Percentiles rank a stretch among this genome's conserved stretches.
Conservation (phyloP, 2,329 filamentous ascomycete genomes). For the Exutisphaerella laricina region DNA sequence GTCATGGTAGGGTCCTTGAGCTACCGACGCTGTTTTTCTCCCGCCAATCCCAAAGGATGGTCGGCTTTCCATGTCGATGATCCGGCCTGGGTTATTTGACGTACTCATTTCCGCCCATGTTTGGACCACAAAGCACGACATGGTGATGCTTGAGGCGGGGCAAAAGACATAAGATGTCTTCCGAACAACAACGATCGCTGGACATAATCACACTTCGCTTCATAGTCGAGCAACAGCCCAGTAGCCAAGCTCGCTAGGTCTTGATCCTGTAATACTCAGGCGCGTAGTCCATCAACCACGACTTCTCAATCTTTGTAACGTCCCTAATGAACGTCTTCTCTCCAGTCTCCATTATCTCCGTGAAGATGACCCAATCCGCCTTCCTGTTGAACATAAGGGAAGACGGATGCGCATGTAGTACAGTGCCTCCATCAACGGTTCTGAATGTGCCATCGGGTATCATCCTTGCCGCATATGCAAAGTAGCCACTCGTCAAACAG, state of each 20-base stretch:
- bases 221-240: no score
- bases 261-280: slow-evolving; percentile 70
- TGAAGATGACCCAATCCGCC: slow-evolving; percentile 93
- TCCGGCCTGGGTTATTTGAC: neutral
- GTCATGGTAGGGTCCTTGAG: neutral
- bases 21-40: neutral
- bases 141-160: neutral
- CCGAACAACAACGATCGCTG: no score
- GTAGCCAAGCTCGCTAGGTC: no score
- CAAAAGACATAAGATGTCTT: neutral
- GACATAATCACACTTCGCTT: no score
- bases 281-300: slow-evolving; percentile 87
- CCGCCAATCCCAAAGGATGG: neutral
- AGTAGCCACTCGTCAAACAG: slow-evolving; percentile 85
- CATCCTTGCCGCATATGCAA: slow-evolving; percentile 90
- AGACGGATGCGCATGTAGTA: slow-evolving; percentile 81
- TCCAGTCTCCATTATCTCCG: slow-evolving; percentile 84
- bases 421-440: slow-evolving; percentile 72
- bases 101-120: neutral
- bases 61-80: neutral
- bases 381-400: slow-evolving; percentile 95
- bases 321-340: slow-evolving; percentile 87
- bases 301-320: slow-evolving; percentile 86
- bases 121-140: neutral
- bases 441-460: slow-evolving; percentile 85